phyloP scores from a whole-genome alignment of 768 basidiomycete species.

The Tricholoma saponaceum region DNA sequence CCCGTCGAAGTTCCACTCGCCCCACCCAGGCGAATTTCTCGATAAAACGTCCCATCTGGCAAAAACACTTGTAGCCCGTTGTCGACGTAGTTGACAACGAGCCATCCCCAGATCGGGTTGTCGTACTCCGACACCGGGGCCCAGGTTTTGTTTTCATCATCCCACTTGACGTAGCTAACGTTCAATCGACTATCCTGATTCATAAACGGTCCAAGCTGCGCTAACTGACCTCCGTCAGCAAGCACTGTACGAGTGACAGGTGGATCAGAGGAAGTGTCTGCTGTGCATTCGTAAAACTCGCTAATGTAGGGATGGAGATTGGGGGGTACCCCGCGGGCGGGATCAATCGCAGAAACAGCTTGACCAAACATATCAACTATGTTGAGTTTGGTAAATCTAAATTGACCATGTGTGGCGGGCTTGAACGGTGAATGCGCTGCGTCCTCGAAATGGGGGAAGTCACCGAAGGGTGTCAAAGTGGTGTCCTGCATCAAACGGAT shows the following conservation, averaged over 20 bases:
- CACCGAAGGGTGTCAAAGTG: background rate
- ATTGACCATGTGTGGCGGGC: background rate
- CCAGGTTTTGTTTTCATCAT: background rate
- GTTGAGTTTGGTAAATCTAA: background rate
- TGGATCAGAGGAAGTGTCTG: background rate
- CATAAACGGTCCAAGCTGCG: background rate
- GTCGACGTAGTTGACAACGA: background rate
- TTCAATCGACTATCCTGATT: background rate
- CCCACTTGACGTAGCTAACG: background rate
- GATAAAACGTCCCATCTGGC: background rate
- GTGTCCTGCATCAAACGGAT: background rate
- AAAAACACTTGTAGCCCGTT: background rate
- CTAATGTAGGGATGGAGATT: background rate
- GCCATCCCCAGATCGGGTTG: background rate
- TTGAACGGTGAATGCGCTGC: background rate
- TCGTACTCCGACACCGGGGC: background rate
- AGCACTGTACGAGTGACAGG: background rate
- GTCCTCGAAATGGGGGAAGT: background rate
- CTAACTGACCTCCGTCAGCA: too few species aligned
- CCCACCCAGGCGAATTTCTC: background rate
- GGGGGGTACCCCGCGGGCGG: background rate
- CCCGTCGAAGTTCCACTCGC: too few species aligned
- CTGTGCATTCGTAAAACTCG: background rate
- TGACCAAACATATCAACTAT: background rate
- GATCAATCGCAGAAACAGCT: background rate